Conservation (phyloP, 768 basidiomycete genomes). For the Suillus hirtellus region DNA sequence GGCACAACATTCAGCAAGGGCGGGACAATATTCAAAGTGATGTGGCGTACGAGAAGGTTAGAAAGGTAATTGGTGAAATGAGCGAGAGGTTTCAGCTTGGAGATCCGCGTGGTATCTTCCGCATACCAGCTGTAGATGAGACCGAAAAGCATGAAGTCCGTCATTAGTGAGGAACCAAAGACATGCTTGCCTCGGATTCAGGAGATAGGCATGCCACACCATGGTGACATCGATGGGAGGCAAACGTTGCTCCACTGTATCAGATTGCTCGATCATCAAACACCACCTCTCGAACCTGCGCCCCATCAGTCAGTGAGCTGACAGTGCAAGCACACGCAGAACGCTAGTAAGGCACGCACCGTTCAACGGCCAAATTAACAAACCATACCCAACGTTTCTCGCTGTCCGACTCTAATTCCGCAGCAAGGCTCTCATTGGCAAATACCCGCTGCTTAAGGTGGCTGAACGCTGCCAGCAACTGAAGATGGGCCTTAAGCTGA, state of each 20-base stretch:
- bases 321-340: neutral
- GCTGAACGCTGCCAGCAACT: conserved; percentile 30
- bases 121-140: conserved; percentile 25
- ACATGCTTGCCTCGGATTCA: conserved; percentile 36
- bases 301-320: neutral
- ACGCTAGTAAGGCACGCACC: conserved; percentile 20
- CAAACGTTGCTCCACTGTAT: conserved; percentile 13
- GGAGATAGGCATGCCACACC: conserved; percentile 43
- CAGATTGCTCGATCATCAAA: conserved; percentile 7
- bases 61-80: conserved; percentile 14
- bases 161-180: neutral
- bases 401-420: conserved; percentile 24
- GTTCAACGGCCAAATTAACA: conserved; percentile 38
- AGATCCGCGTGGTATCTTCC: conserved; percentile 18
- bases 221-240: conserved; percentile 42
- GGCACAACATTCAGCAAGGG: neutral
- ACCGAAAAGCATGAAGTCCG: neutral
- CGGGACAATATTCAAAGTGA: neutral
- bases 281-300: conserved; percentile 39
- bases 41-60: conserved; percentile 14
- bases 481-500: conserved; percentile 34
- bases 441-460: conserved; percentile 20
- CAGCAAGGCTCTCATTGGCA: conserved; percentile 17
- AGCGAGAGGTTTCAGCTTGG: conserved; percentile 1
- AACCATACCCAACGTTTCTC: conserved; percentile 41